Evolutionary conservation across 306 rosid species (phyloP), one percentile per base, ranked within the genome.

Genomic region (Vigna nakashimae): DNA sequence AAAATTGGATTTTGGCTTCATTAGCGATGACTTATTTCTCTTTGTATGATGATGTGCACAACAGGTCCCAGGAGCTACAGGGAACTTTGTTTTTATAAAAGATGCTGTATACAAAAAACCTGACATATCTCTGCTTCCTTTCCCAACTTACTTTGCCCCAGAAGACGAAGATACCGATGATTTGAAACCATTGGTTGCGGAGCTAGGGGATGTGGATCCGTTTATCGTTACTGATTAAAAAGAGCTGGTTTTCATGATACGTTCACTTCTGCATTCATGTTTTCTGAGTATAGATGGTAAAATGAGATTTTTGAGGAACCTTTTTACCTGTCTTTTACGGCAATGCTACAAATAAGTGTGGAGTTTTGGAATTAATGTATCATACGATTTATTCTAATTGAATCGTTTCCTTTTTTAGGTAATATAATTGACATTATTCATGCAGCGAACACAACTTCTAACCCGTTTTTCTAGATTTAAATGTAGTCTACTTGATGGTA

Each of bases 31-130:
- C 73, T 60, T 15, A 34, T 56, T 65, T 56, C 64, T 49, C 52
- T 62, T 48, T 79, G 30, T 53, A 36, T 77, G 53, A 36, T 77
- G 53, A 4, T 79, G 80, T 80, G 42, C 79, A 28, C 76, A 68
- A 56, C 90, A 96, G 99, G 94, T 92, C 68, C 99, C 99, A 0
- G 98, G 99, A 46, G 96, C 99, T 9, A 87, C 91, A 80, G 99
- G 98, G 66, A 92, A 90, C 89, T 96, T 96, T 72, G 94, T 96
- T 58, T 96, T 88, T 76, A 87, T 96, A 67, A 96, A 85, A 82
- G 99, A 96, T 18, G 88, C 98, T 2, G 78, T 91, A 72, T 91
- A 78, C 79, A 89, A 85, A 86, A 92, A 90, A 87, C 98, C 97
- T 2, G 73, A 92, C 38, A 57, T 75, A 57, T 84, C 97, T 5